Base-by-base conservation (phyloP, 2,329 filamentous ascomycete species). In the Arachnomyces sp. region DNA sequence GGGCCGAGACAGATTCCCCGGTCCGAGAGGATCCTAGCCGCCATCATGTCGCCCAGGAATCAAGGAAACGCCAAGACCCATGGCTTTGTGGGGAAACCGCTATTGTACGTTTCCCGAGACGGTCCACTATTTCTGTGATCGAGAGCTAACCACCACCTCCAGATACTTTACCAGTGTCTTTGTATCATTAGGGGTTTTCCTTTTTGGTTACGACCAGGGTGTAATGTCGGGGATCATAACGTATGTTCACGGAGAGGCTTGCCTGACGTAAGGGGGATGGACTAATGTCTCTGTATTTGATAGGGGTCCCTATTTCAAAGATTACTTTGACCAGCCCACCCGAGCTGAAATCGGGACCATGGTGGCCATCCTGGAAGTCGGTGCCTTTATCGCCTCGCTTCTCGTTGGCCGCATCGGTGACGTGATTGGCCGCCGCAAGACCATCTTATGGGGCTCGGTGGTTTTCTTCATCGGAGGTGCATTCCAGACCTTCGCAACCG, bases 291-390 rank as follows among this genome's bases (percentile, higher is more conserved):
- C 8, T 36, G 12, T 11, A 15, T 13, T 42, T 17, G 28, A 16
- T 40, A 95, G 89, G 43, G 89, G 89, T 48, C 74, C 79, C 7
- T 84, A 83, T 62, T 98, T 98, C 61, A 85, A 82, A 61, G 79
- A 89, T 59, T 94, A 94, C 63, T 96, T 98, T 66, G 73, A 89
- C 55, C 80, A 96, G 54, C 92, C 92, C 14, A 82, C 85, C 16
- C 77, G 78, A 53, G 86, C 88, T 34, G 79, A 94, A 60, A 81
- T 98, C 43, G 92, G 90, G 44, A 96, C 89, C 18, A 96, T 96
- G 82, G 92, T 98, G 43, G 90, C 92, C 50, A 96, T 98, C 54
- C 76, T 98, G 43, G 90, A 95, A 66, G 72, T 96, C 39, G 92
- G 92, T 44, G 92, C 92, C 29, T 84, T 98, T 47, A 82, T 94